A percentile compares a stretch with the other conserved stretches of the same genome.
Conservation (phyloP, 768 basidiomycete species). For the Tricholoma hemisulphureum region DNA sequence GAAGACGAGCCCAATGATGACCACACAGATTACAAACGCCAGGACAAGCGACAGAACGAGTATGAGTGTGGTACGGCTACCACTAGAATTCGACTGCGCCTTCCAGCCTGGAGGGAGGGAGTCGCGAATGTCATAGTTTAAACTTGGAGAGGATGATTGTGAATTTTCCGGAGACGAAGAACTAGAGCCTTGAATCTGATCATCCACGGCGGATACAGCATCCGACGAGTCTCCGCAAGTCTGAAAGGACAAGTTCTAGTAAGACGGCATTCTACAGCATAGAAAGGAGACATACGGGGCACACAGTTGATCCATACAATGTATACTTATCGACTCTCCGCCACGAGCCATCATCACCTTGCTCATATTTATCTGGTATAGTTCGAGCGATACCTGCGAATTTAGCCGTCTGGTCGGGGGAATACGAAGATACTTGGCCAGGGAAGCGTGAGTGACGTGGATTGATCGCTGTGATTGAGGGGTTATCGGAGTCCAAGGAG, state of each 20-base stretch:
- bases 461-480: background rate
- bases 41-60: constrained; percentile 62
- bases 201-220: constrained; percentile 28
- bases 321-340: constrained; percentile 53
- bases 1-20: constrained; percentile 61
- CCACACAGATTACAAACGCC: constrained; percentile 55
- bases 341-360: constrained; percentile 58
- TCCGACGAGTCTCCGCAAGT: constrained; percentile 26
- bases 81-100: constrained; percentile 13
- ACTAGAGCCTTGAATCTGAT: constrained; percentile 29
- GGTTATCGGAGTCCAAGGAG: constrained; percentile 29
- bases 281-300: constrained; percentile 42
- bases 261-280: background rate
- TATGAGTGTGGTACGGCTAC: constrained; percentile 44
- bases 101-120: constrained; percentile 60
- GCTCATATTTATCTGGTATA: constrained; percentile 56
- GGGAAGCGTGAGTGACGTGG: constrained; percentile 7
- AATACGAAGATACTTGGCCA: constrained; percentile 9
- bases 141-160: constrained; percentile 18
- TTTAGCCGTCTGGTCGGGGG: constrained; percentile 15
- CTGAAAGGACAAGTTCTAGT: constrained; percentile 9
- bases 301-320: constrained; percentile 69
- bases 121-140: constrained; percentile 30
- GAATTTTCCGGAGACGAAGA: constrained; percentile 17
- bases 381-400: constrained; percentile 14